These are phyloP conservation scores for Aspergillus fumigatiaffinis DNA, from an alignment of 2,329 filamentous ascomycete species.

Conservation along the genomic window DNA sequence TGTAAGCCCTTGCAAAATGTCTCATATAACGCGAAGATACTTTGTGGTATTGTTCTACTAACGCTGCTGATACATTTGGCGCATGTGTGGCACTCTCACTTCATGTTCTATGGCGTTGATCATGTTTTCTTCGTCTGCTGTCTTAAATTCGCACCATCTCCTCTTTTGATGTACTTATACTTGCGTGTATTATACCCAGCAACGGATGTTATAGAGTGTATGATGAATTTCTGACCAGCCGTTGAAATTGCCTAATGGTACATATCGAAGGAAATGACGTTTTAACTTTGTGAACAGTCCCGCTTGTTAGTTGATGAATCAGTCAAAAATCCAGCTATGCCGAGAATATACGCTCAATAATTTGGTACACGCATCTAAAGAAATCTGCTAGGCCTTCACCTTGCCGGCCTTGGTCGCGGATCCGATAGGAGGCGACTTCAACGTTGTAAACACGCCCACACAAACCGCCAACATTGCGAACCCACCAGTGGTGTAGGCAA, in stretches of 20 bases:
- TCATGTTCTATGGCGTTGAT: background rate
- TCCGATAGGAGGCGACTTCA: constrained; percentile 58
- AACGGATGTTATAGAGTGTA: background rate
- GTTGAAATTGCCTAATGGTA: background rate
- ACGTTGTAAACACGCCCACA: constrained; percentile 63
- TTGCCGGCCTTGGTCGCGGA: constrained; percentile 1
- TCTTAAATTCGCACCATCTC: constrained; percentile 6
- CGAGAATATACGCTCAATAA: background rate
- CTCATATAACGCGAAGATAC: no score
- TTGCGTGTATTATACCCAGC: constrained; percentile 12
- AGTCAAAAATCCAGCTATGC: background rate
- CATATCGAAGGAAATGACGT: background rate
- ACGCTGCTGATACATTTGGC: background rate
- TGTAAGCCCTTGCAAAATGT: background rate
- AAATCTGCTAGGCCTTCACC: constrained; percentile 7
- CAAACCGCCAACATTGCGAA: constrained; percentile 73
- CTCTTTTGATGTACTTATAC: constrained; percentile 7
- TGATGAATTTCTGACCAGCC: background rate
- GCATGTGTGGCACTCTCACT: background rate
- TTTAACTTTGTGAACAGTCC: background rate
- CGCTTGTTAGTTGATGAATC: background rate
- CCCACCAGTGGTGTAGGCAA: constrained; percentile 78
- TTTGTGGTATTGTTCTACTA: background rate
- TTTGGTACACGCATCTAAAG: background rate
- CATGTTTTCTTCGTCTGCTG: background rate